phyloP scores from a whole-genome alignment of 2,329 filamentous ascomycete genomes.

The Xylaria sp. region DNA sequence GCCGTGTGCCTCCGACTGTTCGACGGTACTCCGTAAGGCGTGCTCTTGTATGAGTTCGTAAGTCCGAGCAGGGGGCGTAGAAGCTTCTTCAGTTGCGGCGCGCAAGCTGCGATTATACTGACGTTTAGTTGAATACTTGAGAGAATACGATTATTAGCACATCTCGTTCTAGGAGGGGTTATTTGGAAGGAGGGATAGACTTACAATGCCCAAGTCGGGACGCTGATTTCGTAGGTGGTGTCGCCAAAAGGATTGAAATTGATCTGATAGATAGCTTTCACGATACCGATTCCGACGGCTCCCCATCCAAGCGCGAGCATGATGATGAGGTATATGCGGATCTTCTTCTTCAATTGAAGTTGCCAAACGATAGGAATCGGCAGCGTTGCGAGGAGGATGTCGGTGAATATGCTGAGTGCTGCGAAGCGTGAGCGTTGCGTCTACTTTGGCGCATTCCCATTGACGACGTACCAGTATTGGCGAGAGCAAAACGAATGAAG shows the following conservation, averaged over 20 bases:
- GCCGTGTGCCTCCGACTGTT: slow-evolving; percentile 20
- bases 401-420: slow-evolving; percentile 56
- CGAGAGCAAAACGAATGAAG: slow-evolving; percentile 40
- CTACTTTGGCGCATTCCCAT: slow-evolving; percentile 7
- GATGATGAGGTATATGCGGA: slow-evolving; percentile 52
- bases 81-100: slow-evolving; percentile 50
- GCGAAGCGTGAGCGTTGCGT: slow-evolving; percentile 15
- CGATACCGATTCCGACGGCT: slow-evolving; percentile 53
- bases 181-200: slow-evolving; percentile 23
- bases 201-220: slow-evolving; percentile 51
- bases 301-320: slow-evolving; percentile 57
- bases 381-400: slow-evolving; percentile 55
- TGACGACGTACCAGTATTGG: slow-evolving; percentile 31
- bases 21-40: slow-evolving; percentile 24
- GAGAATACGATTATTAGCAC: slow-evolving; percentile 3
- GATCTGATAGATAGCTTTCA: slow-evolving; percentile 53
- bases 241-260: slow-evolving; percentile 47
- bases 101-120: slow-evolving; percentile 53
- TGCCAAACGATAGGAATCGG: slow-evolving; percentile 55
- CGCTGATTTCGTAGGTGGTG: slow-evolving; percentile 48
- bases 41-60: slow-evolving; percentile 23
- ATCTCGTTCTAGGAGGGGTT: background rate
- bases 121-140: slow-evolving; percentile 54
- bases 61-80: slow-evolving; percentile 25
- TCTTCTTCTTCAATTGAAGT: slow-evolving; percentile 53